These are phyloP conservation scores for Allomyces macrogynus DNA, from an alignment of 192 early-diverging fungal species.

Conservation along the genomic window DNA sequence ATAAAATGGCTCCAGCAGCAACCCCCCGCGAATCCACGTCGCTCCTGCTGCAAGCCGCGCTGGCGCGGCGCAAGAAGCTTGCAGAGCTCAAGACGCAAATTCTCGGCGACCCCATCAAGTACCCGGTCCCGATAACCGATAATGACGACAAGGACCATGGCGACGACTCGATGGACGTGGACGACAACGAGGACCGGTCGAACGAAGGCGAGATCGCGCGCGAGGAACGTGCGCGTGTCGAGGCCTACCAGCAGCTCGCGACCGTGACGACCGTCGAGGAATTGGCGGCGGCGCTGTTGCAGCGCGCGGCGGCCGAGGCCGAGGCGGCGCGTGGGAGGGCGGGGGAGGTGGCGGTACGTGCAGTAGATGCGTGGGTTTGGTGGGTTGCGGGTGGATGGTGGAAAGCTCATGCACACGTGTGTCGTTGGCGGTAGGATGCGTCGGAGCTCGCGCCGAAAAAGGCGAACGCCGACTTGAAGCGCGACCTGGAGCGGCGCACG, in stretches of 20 bases:
- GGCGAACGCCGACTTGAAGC: conserved; percentile 9
- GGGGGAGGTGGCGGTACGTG: too few relatives aligned
- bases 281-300: background rate
- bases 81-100: background rate
- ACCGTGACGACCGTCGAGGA: background rate
- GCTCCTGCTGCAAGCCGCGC: background rate
- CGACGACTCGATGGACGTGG: background rate
- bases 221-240: background rate
- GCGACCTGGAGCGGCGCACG: conserved; percentile 4
- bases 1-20: too few relatives aligned
- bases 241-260: background rate
- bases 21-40: background rate
- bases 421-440: conserved; percentile 2
- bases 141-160: background rate
- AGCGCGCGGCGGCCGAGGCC: background rate
- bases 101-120: background rate
- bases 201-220: background rate
- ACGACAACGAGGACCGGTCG: background rate
- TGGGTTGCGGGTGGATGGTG: too few relatives aligned
- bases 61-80: background rate
- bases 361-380: too few relatives aligned
- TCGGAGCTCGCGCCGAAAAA: conserved; percentile 7
- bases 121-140: background rate
- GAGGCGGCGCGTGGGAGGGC: background rate
- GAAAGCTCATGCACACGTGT: too few relatives aligned